Base-by-base conservation (phyloP, 2,329 filamentous ascomycete genomes). In the Nemania sp. region DNA sequence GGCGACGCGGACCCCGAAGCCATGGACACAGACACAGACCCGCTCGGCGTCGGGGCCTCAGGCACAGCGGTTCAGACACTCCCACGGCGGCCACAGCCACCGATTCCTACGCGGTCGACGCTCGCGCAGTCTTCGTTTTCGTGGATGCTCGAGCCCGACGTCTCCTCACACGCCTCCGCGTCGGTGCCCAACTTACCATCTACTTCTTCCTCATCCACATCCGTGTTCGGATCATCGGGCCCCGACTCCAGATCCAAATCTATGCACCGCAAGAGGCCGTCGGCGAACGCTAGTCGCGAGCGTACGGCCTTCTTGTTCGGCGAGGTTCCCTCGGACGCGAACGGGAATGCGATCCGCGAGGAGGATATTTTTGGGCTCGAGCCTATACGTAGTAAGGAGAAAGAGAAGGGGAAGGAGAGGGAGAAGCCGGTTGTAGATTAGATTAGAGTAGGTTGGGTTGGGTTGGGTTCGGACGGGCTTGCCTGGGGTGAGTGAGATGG, bases 91-190 rank as follows among this genome's bases (percentile, higher is more conserved):
- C 68, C 71, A 11, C 59, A 64, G 3, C 72, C 68, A 39, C 72
- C 80, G 2, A 78, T 84, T 14, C 83, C 82, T 0, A 83, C 83
- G 17, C 79, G 86, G 19, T 88, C 86, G 3, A 83, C 80, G 0
- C 77, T 91, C 28, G 86, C 86, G 1, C 86, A 89, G 61, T 90
- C 88, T 6, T 88, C 86, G 3, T 91, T 90, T 68, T 86, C 88
- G 1, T 91, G 86, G 86, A 91, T 91, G 87, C 76, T 91, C 2
- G 84, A 86, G 60, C 80, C 80, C 3, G 79, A 81, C 60, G 66
- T 75, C 49, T 68, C 73, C 42, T 9, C 62, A 55, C 34, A 20
- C 30, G 31, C 30, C 6, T 41, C 57, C 23, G n/a, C 30, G 12
- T 41, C 63, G 28, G 36, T 19, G 5, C 40, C 51, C n/a, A 20